Evolutionary conservation across 495 filamentous ascomycete genomes (phyloP).

Genomic region (Parathielavia hyrcaniae): DNA sequence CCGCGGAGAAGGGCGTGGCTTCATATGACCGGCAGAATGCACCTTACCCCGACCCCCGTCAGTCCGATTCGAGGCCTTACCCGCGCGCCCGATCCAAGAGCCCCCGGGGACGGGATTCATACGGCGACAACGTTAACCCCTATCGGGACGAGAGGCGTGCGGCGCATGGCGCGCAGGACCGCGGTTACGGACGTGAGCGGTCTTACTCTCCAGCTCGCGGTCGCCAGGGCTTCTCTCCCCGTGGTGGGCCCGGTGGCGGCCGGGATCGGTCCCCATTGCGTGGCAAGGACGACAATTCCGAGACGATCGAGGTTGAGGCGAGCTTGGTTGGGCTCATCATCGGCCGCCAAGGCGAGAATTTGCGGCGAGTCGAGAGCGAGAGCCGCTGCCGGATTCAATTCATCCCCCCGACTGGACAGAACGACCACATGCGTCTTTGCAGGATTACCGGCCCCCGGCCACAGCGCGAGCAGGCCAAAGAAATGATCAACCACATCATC

Average conservation of each 20-base stretch:
- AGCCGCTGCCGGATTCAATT: constrained; percentile 75
- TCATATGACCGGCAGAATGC: constrained; percentile 43
- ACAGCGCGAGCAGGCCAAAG: constrained; percentile 62
- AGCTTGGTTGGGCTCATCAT: constrained; percentile 77
- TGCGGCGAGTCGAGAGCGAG: constrained; percentile 68
- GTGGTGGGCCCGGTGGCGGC: constrained; percentile 33
- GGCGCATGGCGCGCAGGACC: constrained; percentile 30
- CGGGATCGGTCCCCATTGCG: constrained; percentile 52
- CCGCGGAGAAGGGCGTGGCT: constrained; percentile 61
- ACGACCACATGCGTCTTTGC: constrained; percentile 63
- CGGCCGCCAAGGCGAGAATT: constrained; percentile 73
- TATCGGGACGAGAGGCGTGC: constrained; percentile 68
- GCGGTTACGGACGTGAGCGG: constrained; percentile 56
- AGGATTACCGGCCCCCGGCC: constrained; percentile 64
- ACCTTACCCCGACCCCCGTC: constrained; percentile 40
- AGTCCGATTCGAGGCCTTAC: constrained; percentile 45
- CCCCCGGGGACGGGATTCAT: constrained; percentile 54
- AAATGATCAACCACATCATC: constrained; percentile 72
- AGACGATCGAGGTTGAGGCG: constrained; percentile 70
- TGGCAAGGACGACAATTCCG: constrained; percentile 54
- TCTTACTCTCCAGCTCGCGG: constrained; percentile 55
- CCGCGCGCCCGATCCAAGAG: constrained; percentile 63
- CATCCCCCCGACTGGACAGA: constrained; percentile 59
- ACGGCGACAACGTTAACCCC: constrained; percentile 65
- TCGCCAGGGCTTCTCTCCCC: constrained; percentile 47